A percentile compares a stretch with the other conserved stretches of the same genome.
Conservation (phyloP, 345 rosid species). For the Lumnitzera racemosa region DNA sequence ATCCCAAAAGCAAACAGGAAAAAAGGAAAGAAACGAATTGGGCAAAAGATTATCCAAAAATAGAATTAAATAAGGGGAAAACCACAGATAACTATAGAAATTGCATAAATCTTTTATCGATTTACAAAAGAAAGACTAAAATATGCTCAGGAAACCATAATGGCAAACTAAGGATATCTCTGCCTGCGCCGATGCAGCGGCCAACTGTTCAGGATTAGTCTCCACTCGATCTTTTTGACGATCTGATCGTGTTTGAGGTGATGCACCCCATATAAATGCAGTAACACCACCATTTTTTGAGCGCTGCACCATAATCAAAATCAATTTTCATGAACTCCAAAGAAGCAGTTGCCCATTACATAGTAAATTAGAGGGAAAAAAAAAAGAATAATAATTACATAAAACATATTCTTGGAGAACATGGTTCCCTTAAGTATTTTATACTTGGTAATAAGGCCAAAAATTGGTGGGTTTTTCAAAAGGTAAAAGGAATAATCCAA, state of each 20-base stretch:
- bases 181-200: conserved; percentile 98
- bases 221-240: conserved; percentile 93
- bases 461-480: too few species aligned
- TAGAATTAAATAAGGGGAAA: too few species aligned
- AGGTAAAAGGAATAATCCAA: too few species aligned
- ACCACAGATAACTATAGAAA: too few species aligned
- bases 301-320: conserved; percentile 35
- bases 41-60: too few species aligned
- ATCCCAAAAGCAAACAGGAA: too few species aligned
- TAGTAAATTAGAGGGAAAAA: too few species aligned
- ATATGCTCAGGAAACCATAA: conserved; percentile 1
- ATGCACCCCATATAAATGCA: conserved; percentile 95
- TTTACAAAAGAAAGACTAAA: not conserved
- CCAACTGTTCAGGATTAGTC: conserved; percentile 96
- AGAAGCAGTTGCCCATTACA: not conserved
- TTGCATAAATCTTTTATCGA: not conserved
- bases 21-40: too few species aligned
- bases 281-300: conserved; percentile 66
- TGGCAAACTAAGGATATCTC: conserved; percentile 76
- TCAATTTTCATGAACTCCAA: not conserved
- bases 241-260: conserved; percentile 95
- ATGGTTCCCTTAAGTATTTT: too few species aligned
- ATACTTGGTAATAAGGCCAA: too few species aligned
- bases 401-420: too few species aligned
- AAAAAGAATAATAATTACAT: too few species aligned